Evolutionary conservation across 345 rosid species (phyloP).

Genomic region (Rhizophora apiculata): DNA sequence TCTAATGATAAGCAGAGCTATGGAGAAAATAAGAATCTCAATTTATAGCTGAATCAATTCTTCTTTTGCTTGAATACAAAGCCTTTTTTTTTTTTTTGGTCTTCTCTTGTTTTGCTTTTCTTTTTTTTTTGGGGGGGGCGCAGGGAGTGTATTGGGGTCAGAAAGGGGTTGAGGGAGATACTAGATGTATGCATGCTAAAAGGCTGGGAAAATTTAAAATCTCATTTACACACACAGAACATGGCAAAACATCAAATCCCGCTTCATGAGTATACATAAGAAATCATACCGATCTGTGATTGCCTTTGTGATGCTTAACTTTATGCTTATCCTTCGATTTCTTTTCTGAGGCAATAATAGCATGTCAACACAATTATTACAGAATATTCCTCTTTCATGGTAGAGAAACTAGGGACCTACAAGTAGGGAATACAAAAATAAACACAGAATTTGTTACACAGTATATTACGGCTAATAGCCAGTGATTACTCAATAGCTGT

Average conservation of each 20-base stretch:
- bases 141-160: too few relatives aligned
- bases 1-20: too few relatives aligned
- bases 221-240: background rate
- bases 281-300: conserved; percentile 42
- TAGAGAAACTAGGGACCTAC: background rate
- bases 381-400: background rate
- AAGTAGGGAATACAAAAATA: background rate
- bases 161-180: too few relatives aligned
- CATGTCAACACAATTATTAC: conserved; percentile 21
- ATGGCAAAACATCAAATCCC: conserved; percentile 5
- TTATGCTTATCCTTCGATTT: conserved; percentile 63
- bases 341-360: conserved; percentile 54
- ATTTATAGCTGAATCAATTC: too few relatives aligned
- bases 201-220: background rate
- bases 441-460: background rate
- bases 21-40: too few relatives aligned
- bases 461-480: too few relatives aligned
- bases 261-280: conserved; percentile 10
- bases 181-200: too few relatives aligned
- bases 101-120: too few relatives aligned
- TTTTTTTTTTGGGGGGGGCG: too few relatives aligned
- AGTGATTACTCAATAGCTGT: too few relatives aligned
- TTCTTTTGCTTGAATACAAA: too few relatives aligned
- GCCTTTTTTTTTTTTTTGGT: too few relatives aligned
- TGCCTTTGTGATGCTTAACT: conserved; percentile 46